Evolutionary conservation across 352 stramenopile species (phyloP).

Genomic region (Globisporangium rhizosaccharum): DNA sequence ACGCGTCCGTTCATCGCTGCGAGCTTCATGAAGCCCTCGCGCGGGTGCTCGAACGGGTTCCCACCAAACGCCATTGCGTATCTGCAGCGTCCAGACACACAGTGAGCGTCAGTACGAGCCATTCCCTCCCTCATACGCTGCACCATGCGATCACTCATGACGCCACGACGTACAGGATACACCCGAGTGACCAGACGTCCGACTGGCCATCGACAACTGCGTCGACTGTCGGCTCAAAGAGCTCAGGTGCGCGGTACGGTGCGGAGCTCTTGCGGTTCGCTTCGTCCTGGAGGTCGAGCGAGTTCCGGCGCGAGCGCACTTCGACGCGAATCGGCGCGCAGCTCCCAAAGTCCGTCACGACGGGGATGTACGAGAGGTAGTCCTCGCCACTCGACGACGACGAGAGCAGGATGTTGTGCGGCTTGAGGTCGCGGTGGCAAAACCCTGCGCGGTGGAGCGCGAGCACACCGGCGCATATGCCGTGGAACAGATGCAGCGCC

Average conservation of each 20-base stretch:
- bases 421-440: slow-evolving; percentile 83
- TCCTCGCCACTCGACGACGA: slow-evolving; percentile 57
- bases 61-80: slow-evolving; percentile 84
- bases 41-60: slow-evolving; percentile 74
- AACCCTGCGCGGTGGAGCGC: slow-evolving; percentile 75
- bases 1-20: slow-evolving; percentile 76
- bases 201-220: slow-evolving; percentile 68
- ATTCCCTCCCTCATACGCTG: neutral
- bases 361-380: slow-evolving; percentile 66
- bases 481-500: slow-evolving; percentile 76
- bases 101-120: neutral
- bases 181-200: slow-evolving; percentile 82
- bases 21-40: slow-evolving; percentile 82
- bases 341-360: slow-evolving; percentile 85
- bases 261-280: slow-evolving; percentile 78
- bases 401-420: slow-evolving; percentile 78
- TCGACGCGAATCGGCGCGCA: slow-evolving; percentile 65
- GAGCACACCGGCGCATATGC: slow-evolving; percentile 73
- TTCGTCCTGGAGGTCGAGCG: slow-evolving; percentile 74
- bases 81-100: slow-evolving; percentile 16
- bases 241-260: slow-evolving; percentile 77
- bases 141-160: neutral
- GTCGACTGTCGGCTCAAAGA: slow-evolving; percentile 73
- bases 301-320: slow-evolving; percentile 61
- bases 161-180: slow-evolving; percentile 51